Conservation (phyloP, 2,329 filamentous ascomycete genomes). For the Arthrobotrys conoides region DNA sequence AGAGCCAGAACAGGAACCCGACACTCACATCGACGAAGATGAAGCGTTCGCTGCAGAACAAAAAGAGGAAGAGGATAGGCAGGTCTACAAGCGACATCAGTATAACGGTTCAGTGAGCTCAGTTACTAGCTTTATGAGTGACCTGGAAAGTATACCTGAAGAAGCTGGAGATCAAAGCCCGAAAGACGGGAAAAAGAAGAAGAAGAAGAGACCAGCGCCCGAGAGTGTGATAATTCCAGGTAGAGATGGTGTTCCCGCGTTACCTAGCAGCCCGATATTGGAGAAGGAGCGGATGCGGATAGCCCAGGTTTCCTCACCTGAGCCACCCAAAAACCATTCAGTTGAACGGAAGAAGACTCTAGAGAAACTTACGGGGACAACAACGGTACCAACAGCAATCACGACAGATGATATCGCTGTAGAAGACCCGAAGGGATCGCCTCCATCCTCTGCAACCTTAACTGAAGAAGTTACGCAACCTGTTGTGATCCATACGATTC, state of each 20-base stretch:
- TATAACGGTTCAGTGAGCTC: constrained; percentile 56
- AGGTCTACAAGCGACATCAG: constrained; percentile 41
- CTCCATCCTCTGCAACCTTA: constrained; percentile 54
- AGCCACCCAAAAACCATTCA: constrained; percentile 31
- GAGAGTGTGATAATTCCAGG: constrained; percentile 54
- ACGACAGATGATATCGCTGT: not conserved
- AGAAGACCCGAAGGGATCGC: constrained; percentile 43
- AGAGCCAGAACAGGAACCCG: constrained; percentile 36
- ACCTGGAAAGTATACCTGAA: constrained; percentile 60
- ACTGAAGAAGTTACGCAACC: constrained; percentile 53
- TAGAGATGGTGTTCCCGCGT: constrained; percentile 44
- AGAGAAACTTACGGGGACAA: constrained; percentile 38
- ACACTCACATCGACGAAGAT: constrained; percentile 33
- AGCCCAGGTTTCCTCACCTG: constrained; percentile 30
- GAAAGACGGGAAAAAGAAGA: constrained; percentile 44
- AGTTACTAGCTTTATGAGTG: constrained; percentile 52
- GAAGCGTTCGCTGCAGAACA: constrained; percentile 27
- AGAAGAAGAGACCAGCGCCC: constrained; percentile 45
- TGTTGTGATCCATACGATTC: constrained; percentile 47
- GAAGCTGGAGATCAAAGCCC: constrained; percentile 27
- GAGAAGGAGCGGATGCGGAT: constrained; percentile 31
- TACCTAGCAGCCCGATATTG: constrained; percentile 53
- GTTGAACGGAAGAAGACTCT: constrained; percentile 41
- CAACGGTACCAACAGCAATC: not conserved
- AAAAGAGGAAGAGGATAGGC: constrained; percentile 17